These are phyloP conservation scores for Fistulifera pelliculosa DNA, from an alignment of 108 stramenopile genomes.

Conservation along the genomic window DNA sequence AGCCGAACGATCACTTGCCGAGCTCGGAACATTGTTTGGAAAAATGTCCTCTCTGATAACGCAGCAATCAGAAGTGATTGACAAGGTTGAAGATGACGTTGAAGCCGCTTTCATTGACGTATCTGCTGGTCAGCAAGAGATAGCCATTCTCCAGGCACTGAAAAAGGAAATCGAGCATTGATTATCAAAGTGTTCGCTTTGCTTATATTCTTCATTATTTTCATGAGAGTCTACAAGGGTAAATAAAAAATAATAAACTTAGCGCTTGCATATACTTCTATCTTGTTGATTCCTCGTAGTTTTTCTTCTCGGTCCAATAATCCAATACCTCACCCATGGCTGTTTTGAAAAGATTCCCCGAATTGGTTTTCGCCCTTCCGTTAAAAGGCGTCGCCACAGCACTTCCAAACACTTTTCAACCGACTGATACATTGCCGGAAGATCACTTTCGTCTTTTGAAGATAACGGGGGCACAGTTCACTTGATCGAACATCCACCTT, in stretches of 20 bases:
- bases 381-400: slow-evolving; percentile 29
- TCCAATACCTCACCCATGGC: slow-evolving; percentile 43
- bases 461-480: slow-evolving; percentile 54
- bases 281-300: background rate
- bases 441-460: slow-evolving; percentile 19
- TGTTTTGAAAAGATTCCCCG: slow-evolving; percentile 38
- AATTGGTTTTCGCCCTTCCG: slow-evolving; percentile 53
- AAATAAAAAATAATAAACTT: slow-evolving; percentile 8
- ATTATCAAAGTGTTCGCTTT: slow-evolving; percentile 80
- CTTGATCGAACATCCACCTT: slow-evolving; percentile 26
- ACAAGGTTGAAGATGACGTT: slow-evolving; percentile 85
- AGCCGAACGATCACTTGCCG: slow-evolving; percentile 62
- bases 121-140: slow-evolving; percentile 68
- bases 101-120: slow-evolving; percentile 67
- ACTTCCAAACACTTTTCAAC: slow-evolving; percentile 34
- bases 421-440: slow-evolving; percentile 38
- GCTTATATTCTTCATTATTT: slow-evolving; percentile 76
- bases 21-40: slow-evolving; percentile 60
- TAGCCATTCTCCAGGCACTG: slow-evolving; percentile 58
- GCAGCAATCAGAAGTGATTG: slow-evolving; percentile 71
- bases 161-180: slow-evolving; percentile 79
- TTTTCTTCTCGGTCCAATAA: slow-evolving; percentile 12
- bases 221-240: slow-evolving; percentile 68
- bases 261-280: background rate
- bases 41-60: slow-evolving; percentile 67